Conservation (phyloP, 768 basidiomycete species). For the Panaeolus papilionaceus region DNA sequence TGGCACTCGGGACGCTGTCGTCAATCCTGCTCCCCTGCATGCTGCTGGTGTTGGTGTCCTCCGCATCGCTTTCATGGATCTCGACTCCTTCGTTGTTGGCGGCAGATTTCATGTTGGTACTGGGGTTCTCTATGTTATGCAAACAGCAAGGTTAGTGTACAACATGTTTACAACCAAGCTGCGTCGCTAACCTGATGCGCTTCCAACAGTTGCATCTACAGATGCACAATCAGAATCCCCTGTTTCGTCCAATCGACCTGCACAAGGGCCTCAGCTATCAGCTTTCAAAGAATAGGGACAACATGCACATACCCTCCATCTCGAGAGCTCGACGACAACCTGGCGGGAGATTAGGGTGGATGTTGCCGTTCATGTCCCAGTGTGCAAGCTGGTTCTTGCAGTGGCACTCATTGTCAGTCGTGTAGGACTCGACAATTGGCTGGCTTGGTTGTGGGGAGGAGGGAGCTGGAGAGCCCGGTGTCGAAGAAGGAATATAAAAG, state of each 20-base stretch:
- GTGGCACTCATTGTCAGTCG: neutral
- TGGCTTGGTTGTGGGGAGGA: neutral
- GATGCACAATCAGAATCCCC: no score
- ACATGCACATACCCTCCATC: neutral
- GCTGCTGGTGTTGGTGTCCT: no score
- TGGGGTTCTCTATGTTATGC: no score
- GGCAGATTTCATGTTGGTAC: no score
- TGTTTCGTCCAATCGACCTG: neutral
- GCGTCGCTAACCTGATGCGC: no score
- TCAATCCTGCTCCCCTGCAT: no score
- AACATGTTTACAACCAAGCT: no score
- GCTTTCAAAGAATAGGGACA: neutral
- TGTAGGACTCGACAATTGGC: neutral
- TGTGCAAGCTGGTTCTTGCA: constrained; percentile 4
- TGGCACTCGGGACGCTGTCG: no score
- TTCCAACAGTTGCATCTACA: no score
- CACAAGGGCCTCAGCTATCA: neutral
- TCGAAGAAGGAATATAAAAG: neutral
- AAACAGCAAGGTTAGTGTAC: no score
- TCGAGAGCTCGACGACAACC: neutral
- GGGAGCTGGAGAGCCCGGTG: neutral
- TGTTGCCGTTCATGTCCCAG: neutral
- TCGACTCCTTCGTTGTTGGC: no score
- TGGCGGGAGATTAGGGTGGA: neutral
- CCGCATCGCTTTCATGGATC: no score